phyloP scores from a whole-genome alignment of 2,329 filamentous ascomycete species.

The Cadophora malorum region DNA sequence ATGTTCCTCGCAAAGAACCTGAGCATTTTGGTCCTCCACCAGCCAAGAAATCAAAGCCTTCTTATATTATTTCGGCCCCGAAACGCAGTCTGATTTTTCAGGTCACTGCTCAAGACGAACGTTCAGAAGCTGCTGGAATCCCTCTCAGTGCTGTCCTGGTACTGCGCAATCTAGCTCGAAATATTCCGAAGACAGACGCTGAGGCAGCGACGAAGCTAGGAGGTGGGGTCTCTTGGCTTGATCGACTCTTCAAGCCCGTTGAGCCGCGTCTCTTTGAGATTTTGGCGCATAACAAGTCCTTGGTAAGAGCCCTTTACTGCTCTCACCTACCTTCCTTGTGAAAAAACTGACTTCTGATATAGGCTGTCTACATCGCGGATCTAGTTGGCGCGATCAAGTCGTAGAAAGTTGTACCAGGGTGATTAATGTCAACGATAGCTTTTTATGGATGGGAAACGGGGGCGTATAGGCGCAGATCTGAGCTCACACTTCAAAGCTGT shows the following conservation, averaged over 20 bases:
- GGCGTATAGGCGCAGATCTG: conserved; percentile 9
- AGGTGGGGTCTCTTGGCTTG: conserved; percentile 67
- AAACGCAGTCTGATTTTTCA: conserved; percentile 61
- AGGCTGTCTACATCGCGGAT: conserved; percentile 31
- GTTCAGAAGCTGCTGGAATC: conserved; percentile 73
- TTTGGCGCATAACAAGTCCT: conserved; percentile 69
- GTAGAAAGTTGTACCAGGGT: conserved; percentile 18
- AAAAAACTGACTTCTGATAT: not conserved
- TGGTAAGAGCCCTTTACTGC: conserved; percentile 52
- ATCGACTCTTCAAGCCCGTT: conserved; percentile 70
- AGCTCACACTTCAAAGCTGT: not conserved
- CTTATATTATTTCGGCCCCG: conserved; percentile 51
- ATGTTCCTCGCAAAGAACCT: conserved; percentile 25
- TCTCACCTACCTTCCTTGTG: not conserved
- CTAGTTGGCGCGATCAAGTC: conserved; percentile 30
- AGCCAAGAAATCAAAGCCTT: conserved; percentile 41
- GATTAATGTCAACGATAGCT: not conserved
- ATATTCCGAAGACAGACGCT: conserved; percentile 65
- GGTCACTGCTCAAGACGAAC: conserved; percentile 61
- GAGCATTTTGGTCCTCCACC: conserved; percentile 33
- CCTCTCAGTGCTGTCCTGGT: conserved; percentile 81
- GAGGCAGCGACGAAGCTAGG: conserved; percentile 58
- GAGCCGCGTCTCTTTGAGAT: conserved; percentile 71
- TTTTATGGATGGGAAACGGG: not conserved
- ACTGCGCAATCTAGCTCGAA: conserved; percentile 77